Evolutionary conservation across 2,329 filamentous ascomycete genomes (phyloP).

Genomic region (Apiospora marii): DNA sequence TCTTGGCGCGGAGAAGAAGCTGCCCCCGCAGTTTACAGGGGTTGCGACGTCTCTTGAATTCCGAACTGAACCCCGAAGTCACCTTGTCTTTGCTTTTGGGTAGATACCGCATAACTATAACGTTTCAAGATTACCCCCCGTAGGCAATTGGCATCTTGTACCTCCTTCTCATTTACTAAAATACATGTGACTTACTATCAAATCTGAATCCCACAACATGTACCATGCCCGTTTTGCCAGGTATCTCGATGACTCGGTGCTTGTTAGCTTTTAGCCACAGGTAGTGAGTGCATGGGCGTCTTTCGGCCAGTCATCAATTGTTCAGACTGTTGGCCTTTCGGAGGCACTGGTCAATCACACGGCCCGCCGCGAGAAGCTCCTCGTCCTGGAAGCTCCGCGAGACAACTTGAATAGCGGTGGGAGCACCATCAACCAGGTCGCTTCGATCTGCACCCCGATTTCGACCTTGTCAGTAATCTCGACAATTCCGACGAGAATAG

Average conservation of each 20-base stretch:
- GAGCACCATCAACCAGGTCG: background rate
- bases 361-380: background rate
- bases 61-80: background rate
- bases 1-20: background rate
- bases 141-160: no score
- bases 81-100: background rate
- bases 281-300: no score
- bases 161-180: no score
- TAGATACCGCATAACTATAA: no score
- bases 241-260: no score
- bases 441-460: background rate
- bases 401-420: background rate
- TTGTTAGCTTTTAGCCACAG: no score
- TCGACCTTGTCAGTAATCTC: background rate
- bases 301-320: background rate
- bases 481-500: background rate
- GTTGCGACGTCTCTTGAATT: background rate
- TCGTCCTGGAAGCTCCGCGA: background rate
- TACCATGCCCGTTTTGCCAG: no score
- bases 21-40: conserved; percentile 1
- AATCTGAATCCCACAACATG: no score
- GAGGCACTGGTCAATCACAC: background rate
- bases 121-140: no score
- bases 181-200: no score
- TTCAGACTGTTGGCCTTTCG: background rate